phyloP scores from a whole-genome alignment of 306 rosid species.

The Ormosia emarginata region DNA sequence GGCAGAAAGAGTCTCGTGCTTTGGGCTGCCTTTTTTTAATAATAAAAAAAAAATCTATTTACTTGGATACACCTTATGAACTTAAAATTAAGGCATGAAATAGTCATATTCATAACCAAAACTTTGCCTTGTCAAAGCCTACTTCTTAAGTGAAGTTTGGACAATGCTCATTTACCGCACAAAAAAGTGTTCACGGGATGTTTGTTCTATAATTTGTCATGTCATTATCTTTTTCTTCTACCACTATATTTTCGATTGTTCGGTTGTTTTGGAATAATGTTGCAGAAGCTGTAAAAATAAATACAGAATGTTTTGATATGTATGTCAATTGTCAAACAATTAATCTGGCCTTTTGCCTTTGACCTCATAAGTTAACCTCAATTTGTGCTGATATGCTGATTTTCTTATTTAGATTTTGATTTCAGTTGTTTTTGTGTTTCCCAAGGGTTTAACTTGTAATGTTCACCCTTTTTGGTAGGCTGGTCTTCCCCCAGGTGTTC shows the following conservation, averaged over 20 bases:
- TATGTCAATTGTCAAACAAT: neutral
- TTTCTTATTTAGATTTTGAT: neutral
- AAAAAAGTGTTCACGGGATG: neutral
- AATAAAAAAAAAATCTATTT: neutral
- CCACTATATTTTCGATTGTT: neutral
- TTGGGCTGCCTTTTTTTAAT: neutral
- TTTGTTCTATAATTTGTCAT: neutral
- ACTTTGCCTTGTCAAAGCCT: neutral
- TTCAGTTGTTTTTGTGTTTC: neutral
- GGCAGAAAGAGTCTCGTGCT: neutral
- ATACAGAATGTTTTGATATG: neutral
- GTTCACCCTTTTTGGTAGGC: slow-evolving; percentile 49
- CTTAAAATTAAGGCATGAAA: neutral
- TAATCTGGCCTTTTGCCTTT: neutral
- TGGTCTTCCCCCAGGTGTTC: slow-evolving; percentile 94
- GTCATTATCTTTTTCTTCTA: neutral
- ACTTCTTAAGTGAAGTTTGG: neutral
- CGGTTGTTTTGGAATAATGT: neutral
- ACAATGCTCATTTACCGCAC: neutral
- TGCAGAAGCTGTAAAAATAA: neutral
- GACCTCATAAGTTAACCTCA: slow-evolving; percentile 1
- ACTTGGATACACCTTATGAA: neutral
- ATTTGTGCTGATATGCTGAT: neutral
- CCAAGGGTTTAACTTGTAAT: neutral
- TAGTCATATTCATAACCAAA: neutral